Evolutionary conservation across 805 yeast genomes (phyloP).

Genomic region (Wickerhamomyces chambardii): DNA sequence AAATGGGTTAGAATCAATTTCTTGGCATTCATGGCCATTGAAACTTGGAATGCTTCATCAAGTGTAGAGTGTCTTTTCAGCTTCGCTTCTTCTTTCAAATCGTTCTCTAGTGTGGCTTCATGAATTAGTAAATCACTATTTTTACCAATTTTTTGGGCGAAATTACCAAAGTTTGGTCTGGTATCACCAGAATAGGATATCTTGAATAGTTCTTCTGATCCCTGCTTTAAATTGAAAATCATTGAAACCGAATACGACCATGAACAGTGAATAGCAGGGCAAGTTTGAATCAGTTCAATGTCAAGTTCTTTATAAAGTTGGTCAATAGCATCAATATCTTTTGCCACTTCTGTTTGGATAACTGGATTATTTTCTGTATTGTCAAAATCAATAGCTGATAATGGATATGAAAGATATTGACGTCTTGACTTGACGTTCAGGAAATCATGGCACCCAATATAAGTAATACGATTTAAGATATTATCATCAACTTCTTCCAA

Average conservation of each 20-base stretch:
- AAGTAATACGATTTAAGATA: constrained; percentile 33
- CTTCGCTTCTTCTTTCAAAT: constrained; percentile 65
- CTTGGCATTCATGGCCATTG: constrained; percentile 61
- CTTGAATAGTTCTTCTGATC: constrained; percentile 36
- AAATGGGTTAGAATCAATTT: constrained; percentile 81
- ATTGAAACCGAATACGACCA: constrained; percentile 69
- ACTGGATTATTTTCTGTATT: neutral
- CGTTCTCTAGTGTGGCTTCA: constrained; percentile 89
- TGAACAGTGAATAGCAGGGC: constrained; percentile 79
- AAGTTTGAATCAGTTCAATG: constrained; percentile 40
- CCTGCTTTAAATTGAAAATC: constrained; percentile 27
- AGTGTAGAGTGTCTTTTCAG: constrained; percentile 83
- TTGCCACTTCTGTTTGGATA: neutral
- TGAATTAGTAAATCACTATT: constrained; percentile 74
- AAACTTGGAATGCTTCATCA: constrained; percentile 72
- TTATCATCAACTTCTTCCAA: constrained; percentile 28
- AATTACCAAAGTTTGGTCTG: constrained; percentile 58
- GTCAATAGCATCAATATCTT: constrained; percentile 19
- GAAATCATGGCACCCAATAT: constrained; percentile 55
- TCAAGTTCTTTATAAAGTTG: constrained; percentile 32
- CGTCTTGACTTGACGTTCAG: constrained; percentile 26
- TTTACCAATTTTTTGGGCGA: constrained; percentile 53
- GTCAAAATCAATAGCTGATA: constrained; percentile 12
- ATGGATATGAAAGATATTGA: constrained; percentile 19
- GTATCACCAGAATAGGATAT: constrained; percentile 94